Evolutionary conservation across 768 basidiomycete genomes (phyloP).

Genomic region (Termitomyces sp.): DNA sequence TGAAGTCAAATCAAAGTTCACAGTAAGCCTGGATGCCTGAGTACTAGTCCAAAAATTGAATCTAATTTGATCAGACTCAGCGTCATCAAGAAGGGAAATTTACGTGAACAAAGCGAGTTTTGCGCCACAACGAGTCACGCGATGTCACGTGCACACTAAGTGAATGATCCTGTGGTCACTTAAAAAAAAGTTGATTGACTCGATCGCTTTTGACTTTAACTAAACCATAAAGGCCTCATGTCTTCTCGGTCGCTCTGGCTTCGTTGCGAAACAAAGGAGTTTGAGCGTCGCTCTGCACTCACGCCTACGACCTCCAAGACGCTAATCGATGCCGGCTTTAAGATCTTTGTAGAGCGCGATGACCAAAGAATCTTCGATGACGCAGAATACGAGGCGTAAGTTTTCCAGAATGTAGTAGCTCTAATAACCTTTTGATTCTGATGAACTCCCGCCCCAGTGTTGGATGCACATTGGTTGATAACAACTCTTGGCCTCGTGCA

Average conservation of each 20-base stretch:
- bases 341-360: conserved; percentile 89
- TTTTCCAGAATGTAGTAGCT: conserved; percentile 8
- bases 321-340: conserved; percentile 86
- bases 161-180: not conserved
- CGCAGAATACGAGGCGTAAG: conserved; percentile 87
- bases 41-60: too few relatives aligned
- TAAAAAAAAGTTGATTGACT: conserved; percentile 1
- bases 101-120: too few relatives aligned
- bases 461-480: conserved; percentile 81
- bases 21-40: too few relatives aligned
- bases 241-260: conserved; percentile 72
- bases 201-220: not conserved
- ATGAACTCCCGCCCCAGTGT: conserved; percentile 44
- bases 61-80: too few relatives aligned
- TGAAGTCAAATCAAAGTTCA: too few relatives aligned
- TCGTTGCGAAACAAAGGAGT: conserved; percentile 94
- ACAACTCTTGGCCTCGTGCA: conserved; percentile 86
- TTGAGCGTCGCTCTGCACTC: conserved; percentile 88
- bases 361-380: conserved; percentile 93
- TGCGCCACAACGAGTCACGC: too few relatives aligned
- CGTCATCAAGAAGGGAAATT: too few relatives aligned
- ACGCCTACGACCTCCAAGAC: conserved; percentile 88
- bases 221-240: conserved; percentile 26
- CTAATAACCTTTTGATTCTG: not conserved
- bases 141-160: not conserved